A percentile compares a stretch with the other conserved stretches of the same genome.
Conservation (phyloP, 768 basidiomycete species). For the Tephrocybe sp. region DNA sequence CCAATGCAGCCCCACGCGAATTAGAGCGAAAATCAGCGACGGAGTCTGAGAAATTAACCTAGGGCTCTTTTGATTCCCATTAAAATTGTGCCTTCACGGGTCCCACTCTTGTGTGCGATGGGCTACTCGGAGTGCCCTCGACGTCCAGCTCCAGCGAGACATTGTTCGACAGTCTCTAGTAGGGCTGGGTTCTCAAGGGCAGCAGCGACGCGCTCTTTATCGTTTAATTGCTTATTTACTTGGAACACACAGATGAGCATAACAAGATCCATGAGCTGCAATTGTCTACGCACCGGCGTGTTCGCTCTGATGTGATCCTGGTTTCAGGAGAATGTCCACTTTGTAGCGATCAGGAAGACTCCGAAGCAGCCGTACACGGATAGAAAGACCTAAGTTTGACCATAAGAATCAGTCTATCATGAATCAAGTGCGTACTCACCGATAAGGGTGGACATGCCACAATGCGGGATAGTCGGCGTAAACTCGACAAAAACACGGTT, state of each 20-base stretch:
- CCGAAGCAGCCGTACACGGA: conserved; percentile 87
- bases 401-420: conserved; percentile 7
- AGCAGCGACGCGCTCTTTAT: conserved; percentile 97
- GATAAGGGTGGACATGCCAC: conserved; percentile 96
- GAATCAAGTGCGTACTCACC: conserved; percentile 47
- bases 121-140: conserved; percentile 26
- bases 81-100: too few relatives aligned
- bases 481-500: conserved; percentile 86
- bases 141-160: conserved; percentile 36
- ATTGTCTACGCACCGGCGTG: conserved; percentile 60
- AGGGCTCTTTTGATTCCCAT: too few relatives aligned
- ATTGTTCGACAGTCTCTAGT: conserved; percentile 82
- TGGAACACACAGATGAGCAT: neutral
- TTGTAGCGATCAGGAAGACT: conserved; percentile 93
- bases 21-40: too few relatives aligned
- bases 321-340: conserved; percentile 89
- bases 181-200: conserved; percentile 91
- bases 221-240: conserved; percentile 99
- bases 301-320: conserved; percentile 96
- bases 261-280: neutral
- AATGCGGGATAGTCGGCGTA: conserved; percentile 97
- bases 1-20: too few relatives aligned
- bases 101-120: too few relatives aligned
- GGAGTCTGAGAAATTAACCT: too few relatives aligned
- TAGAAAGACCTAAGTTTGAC: conserved; percentile 72